phyloP scores from a whole-genome alignment of 2,329 filamentous ascomycete genomes.

The Fusarium papillatum region DNA sequence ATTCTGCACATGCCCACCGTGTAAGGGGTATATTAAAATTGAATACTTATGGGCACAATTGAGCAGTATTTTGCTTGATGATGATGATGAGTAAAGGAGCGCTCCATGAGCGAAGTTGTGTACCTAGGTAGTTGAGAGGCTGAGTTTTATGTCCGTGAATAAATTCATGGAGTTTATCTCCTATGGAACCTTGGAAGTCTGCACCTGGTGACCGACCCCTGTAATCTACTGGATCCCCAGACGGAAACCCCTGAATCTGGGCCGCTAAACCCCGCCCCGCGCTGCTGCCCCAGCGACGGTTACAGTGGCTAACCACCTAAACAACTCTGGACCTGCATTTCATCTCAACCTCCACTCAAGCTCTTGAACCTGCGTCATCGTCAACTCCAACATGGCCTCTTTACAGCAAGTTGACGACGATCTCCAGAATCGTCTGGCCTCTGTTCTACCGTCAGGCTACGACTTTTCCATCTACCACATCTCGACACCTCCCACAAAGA shows the following conservation, averaged over 20 bases:
- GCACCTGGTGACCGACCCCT: constrained; percentile 3
- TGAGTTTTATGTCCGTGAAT: background rate
- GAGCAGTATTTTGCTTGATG: background rate
- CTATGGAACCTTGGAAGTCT: background rate
- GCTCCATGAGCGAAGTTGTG: background rate
- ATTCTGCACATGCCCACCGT: background rate
- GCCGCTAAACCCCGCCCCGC: constrained; percentile 6
- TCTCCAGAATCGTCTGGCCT: constrained; percentile 52
- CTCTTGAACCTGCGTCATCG: background rate
- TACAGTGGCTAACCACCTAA: background rate
- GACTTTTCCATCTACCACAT: constrained; percentile 85
- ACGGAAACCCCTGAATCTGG: constrained; percentile 13
- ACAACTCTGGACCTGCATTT: constrained; percentile 16
- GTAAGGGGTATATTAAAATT: background rate
- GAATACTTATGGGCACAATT: background rate
- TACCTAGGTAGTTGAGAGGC: background rate
- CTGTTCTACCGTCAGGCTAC: constrained; percentile 65
- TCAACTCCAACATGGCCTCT: constrained; percentile 27
- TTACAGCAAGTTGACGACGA: constrained; percentile 7
- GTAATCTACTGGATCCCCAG: background rate
- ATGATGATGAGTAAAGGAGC: background rate
- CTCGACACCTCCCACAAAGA: constrained; percentile 84
- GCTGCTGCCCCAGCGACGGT: constrained; percentile 32
- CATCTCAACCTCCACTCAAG: background rate
- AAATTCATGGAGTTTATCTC: background rate